Base-by-base conservation (phyloP, 768 basidiomycete genomes). In the Fomitopsis serialis region DNA sequence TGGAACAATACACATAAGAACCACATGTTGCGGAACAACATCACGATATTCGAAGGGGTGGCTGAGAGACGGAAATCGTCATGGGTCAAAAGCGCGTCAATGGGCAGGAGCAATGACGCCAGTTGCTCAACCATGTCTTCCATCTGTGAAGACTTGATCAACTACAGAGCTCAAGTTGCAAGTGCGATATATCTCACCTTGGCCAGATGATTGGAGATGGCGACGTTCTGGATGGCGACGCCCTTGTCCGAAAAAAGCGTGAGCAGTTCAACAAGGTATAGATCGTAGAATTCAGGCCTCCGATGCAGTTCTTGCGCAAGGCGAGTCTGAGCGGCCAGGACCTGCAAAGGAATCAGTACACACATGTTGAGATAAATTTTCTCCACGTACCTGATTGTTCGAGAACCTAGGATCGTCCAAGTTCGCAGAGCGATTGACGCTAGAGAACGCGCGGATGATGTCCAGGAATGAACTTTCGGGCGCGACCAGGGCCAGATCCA, bases 1-100 rank as follows among this genome's bases (percentile, higher is more conserved):
- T 86, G 80, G 61, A 96, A 93, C 15, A 96, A 78, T 23, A 89
- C 80, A 65, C 91, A 93, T 19, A 98, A 70, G 69, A 95, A 93
- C 96, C 96, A 99, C 70, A 94, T 77, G 63, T 92, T 93, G 42
- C 94, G 82, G 78, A 97, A 98, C 21, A 92, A 73, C 4, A 82
- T 74, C 11, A 87, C 82, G 12, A 92, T 65, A 22, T 82, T 82
- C 4, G 81, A 64, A 0, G 84, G 75, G 24, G 76, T 68, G 17
- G 74, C 49, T 32, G 83, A 78, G 1, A 87, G 82, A 43, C 78
- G 75, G 67, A 88, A 89, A 54, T 85, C 82, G 13, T 69, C 60
- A 61, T 93, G 90, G 32, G 77, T 71, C 22, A 99, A 77, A 22
- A 97, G 78, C 0, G 91, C 87, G 63, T 96, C 93, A 53, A 99